Evolutionary conservation across 495 filamentous ascomycete species (phyloP).

Genomic region (Acidiella bohemica): DNA sequence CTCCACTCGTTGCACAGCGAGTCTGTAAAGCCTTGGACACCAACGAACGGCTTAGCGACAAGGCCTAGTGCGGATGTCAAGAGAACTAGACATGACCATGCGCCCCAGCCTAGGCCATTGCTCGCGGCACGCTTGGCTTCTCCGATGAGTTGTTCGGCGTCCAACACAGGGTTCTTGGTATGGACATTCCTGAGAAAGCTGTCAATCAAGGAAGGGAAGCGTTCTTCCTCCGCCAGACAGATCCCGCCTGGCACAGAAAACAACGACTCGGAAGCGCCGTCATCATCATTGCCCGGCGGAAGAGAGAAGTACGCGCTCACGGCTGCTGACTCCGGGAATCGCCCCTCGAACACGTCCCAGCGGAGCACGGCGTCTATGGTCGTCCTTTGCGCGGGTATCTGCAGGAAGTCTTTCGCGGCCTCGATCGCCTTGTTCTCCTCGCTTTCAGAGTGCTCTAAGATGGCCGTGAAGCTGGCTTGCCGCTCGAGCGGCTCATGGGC

Average conservation of each 20-base stretch:
- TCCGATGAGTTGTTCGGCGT: conserved; percentile 9
- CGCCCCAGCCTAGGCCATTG: conserved; percentile 8
- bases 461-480: no score
- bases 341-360: conserved; percentile 7
- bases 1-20: not conserved
- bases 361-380: conserved; percentile 8
- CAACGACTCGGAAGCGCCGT: no score
- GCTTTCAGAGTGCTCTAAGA: no score
- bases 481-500: no score
- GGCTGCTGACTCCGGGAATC: not conserved
- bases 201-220: conserved; percentile 6
- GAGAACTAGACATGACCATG: conserved; percentile 13
- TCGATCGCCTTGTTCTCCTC: no score
- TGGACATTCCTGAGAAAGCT: conserved; percentile 13
- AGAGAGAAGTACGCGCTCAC: conserved; percentile 1
- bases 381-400: conserved; percentile 4
- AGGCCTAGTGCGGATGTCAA: conserved; percentile 6
- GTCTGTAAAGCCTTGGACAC: not conserved
- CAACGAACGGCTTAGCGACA: conserved; percentile 10
- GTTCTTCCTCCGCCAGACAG: conserved; percentile 4
- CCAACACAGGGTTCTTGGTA: conserved; percentile 14
- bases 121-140: conserved; percentile 1
- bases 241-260: conserved; percentile 2
- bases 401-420: conserved; percentile 10
- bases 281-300: no score